These are phyloP conservation scores for Aristolochia fimbriata DNA, from an alignment of 164 flowering plant species.

Conservation along the genomic window DNA sequence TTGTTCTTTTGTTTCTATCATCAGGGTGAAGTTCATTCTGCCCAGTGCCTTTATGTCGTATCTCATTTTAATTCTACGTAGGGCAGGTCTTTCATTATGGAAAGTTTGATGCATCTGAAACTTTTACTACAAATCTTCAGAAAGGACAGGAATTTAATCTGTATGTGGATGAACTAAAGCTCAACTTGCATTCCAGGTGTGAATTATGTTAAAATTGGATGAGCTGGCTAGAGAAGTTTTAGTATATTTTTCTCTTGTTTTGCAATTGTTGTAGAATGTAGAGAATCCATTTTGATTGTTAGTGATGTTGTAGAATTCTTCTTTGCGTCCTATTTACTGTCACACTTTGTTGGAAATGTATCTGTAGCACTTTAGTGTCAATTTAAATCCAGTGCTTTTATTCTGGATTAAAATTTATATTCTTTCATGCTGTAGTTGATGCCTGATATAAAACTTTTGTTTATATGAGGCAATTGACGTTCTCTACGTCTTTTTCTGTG, in stretches of 20 bases:
- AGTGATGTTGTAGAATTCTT: background rate
- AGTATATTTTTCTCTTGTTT: too few species aligned
- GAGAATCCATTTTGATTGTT: background rate
- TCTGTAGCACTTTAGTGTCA: too few species aligned
- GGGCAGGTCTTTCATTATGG: slow-evolving; percentile 73
- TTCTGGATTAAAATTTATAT: too few species aligned
- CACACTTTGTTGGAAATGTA: too few species aligned
- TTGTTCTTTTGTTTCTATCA: background rate
- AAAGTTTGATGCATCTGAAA: slow-evolving; percentile 25
- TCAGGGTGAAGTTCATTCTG: too few species aligned
- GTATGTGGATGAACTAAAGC: slow-evolving; percentile 49
- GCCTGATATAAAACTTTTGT: too few species aligned
- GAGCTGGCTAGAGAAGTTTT: too few species aligned
- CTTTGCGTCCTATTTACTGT: background rate
- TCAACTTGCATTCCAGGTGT: slow-evolving; percentile 71
- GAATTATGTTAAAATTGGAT: background rate
- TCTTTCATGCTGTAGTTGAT: too few species aligned
- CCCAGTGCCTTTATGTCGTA: background rate
- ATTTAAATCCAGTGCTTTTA: too few species aligned
- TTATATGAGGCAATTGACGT: too few species aligned
- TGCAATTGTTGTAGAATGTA: background rate
- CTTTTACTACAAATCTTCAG: slow-evolving; percentile 20
- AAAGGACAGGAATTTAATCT: slow-evolving; percentile 43
- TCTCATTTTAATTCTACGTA: background rate
- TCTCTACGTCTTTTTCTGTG: too few species aligned